Evolutionary conservation across 2,329 filamentous ascomycete species (phyloP).

Genomic region (Hypoxylon sp.): DNA sequence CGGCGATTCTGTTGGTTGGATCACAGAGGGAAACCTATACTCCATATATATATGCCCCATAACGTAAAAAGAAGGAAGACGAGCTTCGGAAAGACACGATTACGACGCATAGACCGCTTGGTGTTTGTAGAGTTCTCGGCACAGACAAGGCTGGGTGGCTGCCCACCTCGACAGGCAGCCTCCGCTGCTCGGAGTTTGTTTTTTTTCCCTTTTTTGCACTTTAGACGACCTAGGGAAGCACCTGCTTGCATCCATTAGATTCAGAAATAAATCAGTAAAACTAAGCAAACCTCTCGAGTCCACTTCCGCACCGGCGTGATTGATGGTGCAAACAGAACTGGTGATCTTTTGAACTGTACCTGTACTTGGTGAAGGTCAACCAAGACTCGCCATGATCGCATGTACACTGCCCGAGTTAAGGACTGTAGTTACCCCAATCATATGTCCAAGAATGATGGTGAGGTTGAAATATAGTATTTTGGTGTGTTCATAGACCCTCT

Average conservation of each 20-base stretch:
- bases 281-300: background rate
- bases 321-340: too few species aligned
- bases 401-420: too few species aligned
- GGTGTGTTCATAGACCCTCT: too few species aligned
- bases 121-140: background rate
- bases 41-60: constrained; percentile 12
- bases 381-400: too few species aligned
- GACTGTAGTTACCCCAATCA: too few species aligned
- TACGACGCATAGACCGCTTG: background rate
- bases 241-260: constrained; percentile 28
- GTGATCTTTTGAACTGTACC: too few species aligned
- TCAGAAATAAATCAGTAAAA: constrained; percentile 29
- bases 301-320: background rate
- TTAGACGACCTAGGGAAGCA: constrained; percentile 1
- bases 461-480: too few species aligned
- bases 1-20: constrained; percentile 4
- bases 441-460: too few species aligned
- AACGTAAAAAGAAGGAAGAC: constrained; percentile 8
- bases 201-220: constrained; percentile 26
- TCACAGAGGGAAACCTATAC: constrained; percentile 7
- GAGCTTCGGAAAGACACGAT: background rate
- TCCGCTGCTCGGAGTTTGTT: background rate
- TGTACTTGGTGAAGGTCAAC: too few species aligned
- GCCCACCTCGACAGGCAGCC: too few species aligned
- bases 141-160: background rate